Conservation (phyloP, 495 filamentous ascomycete species). For the Sordaria brevicollis region DNA sequence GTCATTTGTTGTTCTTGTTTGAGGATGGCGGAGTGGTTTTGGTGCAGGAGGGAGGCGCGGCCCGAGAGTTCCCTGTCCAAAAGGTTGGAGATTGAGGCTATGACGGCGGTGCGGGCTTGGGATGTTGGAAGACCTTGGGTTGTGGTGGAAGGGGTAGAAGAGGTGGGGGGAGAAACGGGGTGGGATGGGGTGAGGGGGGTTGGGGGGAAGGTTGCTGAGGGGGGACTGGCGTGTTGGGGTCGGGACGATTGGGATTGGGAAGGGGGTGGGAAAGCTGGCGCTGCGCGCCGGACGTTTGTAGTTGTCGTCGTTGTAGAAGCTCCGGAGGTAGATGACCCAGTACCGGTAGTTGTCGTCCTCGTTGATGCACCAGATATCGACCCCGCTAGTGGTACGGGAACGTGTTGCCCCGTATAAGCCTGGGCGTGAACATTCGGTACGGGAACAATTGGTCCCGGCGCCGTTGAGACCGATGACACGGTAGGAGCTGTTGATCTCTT, state of each 20-base stretch:
- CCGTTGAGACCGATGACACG: not conserved
- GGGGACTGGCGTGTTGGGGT: not conserved
- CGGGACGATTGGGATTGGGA: not conserved
- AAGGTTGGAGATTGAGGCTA: constrained; percentile 67
- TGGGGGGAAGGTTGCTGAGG: not conserved
- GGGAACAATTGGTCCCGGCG: not conserved
- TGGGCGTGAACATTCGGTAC: not conserved
- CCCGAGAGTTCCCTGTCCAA: constrained; percentile 59
- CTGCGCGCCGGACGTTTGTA: not conserved
- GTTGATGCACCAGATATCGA: not conserved
- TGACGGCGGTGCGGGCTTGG: constrained; percentile 67
- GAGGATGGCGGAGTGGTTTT: constrained; percentile 56
- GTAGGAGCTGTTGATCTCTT: not conserved
- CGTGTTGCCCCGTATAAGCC: not conserved
- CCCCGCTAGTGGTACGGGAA: not conserved
- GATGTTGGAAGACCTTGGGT: constrained; percentile 23
- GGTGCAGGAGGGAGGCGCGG: constrained; percentile 66
- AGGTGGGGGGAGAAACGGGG: not conserved
- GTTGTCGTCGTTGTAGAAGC: not conserved
- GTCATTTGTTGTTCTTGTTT: constrained; percentile 63
- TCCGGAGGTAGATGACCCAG: not conserved
- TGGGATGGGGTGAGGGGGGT: not conserved
- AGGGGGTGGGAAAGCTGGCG: not conserved
- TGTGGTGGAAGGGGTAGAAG: constrained; percentile 8
- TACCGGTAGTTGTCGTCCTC: not conserved